Evolutionary conservation across 139 green algal species (phyloP).

Genomic region (Pycnococcus provasolii): DNA sequence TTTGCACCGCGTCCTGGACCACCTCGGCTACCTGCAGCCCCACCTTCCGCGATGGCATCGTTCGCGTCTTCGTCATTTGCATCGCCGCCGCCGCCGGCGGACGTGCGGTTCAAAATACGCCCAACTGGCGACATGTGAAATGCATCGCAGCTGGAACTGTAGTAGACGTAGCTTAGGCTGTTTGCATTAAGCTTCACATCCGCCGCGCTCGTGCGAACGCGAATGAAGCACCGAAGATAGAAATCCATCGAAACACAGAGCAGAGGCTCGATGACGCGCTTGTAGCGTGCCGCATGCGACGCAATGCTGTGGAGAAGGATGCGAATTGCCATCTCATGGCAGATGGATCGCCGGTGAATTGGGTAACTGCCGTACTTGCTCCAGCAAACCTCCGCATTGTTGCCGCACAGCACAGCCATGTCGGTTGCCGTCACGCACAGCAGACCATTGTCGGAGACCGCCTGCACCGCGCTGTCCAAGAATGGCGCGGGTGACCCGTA

Average conservation of each 20-base stretch:
- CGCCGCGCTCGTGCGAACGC: conserved; percentile 65
- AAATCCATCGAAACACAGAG: conserved; percentile 88
- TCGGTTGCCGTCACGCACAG: conserved; percentile 92
- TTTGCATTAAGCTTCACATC: conserved; percentile 55
- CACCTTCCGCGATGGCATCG: too few relatives aligned
- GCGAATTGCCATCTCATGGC: conserved; percentile 85
- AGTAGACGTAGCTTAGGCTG: conserved; percentile 82
- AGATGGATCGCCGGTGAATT: conserved; percentile 70
- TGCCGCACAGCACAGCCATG: conserved; percentile 95
- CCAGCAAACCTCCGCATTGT: conserved; percentile 82
- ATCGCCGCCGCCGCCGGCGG: too few relatives aligned
- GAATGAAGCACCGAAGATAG: conserved; percentile 90
- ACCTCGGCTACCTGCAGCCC: too few relatives aligned
- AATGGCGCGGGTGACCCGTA: conserved; percentile 86
- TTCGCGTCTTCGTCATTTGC: too few relatives aligned
- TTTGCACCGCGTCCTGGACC: too few relatives aligned
- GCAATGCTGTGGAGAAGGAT: conserved; percentile 86
- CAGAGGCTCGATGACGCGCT: conserved; percentile 83
- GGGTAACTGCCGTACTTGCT: conserved; percentile 89
- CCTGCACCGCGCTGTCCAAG: conserved; percentile 81
- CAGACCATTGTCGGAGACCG: conserved; percentile 79
- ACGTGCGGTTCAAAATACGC: too few relatives aligned
- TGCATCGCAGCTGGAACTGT: conserved; percentile 78
- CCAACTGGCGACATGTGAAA: conserved; percentile 68
- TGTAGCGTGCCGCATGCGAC: conserved; percentile 58